Conservation (phyloP, 1,284 basidiomycete species). For the Trichosporon sp. region DNA sequence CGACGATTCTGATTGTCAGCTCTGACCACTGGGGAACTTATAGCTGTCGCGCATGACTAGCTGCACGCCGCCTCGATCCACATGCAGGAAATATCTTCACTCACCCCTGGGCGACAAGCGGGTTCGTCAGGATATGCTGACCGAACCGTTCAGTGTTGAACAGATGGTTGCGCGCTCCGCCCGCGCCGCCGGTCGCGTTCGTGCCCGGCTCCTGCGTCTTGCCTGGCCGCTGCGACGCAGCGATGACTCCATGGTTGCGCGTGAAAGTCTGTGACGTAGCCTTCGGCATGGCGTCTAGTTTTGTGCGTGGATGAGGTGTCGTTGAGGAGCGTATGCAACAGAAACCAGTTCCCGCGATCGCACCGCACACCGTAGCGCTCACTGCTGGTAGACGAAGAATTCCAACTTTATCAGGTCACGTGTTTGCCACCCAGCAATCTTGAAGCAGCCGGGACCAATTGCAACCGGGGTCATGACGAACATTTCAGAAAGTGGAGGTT, state of each 20-base stretch:
- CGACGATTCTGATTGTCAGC: slow-evolving; percentile 68
- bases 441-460: background rate
- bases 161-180: slow-evolving; percentile 69
- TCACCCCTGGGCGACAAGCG: slow-evolving; percentile 81
- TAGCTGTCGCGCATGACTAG: background rate
- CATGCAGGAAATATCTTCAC: slow-evolving; percentile 45
- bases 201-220: slow-evolving; percentile 38
- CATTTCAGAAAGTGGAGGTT: slow-evolving; percentile 17
- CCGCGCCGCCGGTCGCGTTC: slow-evolving; percentile 60
- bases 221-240: slow-evolving; percentile 43
- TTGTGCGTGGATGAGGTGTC: background rate
- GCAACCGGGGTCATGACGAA: background rate
- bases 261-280: slow-evolving; percentile 82
- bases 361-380: background rate
- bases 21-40: background rate
- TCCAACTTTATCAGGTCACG: slow-evolving; percentile 29
- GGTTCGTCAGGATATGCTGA: slow-evolving; percentile 97
- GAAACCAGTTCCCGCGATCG: background rate
- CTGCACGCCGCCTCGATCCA: slow-evolving; percentile 30
- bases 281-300: slow-evolving; percentile 70
- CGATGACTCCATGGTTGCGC: slow-evolving; percentile 70
- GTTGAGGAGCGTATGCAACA: background rate
- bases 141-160: slow-evolving; percentile 94
- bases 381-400: background rate
- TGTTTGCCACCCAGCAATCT: slow-evolving; percentile 25